Evolutionary conservation across 768 basidiomycete genomes (phyloP), one percentile per base, ranked within the genome.

Genomic region (Botryobasidium botryosum): DNA sequence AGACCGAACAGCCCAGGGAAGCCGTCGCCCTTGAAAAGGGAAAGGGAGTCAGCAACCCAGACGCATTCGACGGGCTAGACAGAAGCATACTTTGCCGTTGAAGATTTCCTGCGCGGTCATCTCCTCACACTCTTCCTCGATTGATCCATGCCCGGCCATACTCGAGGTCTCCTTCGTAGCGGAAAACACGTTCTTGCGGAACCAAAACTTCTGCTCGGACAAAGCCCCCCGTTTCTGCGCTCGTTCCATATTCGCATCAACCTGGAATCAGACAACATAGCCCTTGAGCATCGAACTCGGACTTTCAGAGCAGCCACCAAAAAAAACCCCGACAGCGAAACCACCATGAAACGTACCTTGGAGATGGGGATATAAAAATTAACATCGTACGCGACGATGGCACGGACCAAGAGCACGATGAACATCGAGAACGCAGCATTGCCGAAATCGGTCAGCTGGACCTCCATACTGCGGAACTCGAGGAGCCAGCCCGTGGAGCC

Each of bases 391-490:
- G 69, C 75, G 46, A 99, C 68, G 51, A 99, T 91, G 2, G 90
- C 91, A 33, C 92, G 71, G 3, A 91, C 91, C 6, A 99, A 68
- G 24, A 99, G 73, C 8, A 97, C 91, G 39, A 92, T 71, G 62
- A 99, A 97, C 32, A 94, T 74, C 31, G 87, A 75, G 59, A 87
- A 94, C 4, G 92, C 90, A 1, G 92, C 92, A 58, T 99, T 99
- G 65, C 96, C 92, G 55, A 88, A 99, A 63, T 99, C 92, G 7
- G 92, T 96, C 58, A 94, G 72, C 56, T 97, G 92, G 3, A 96
- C 90, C 60, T 99, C 92, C 92, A 97, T 97, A 58, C 84, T 86
- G 45, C 92, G 71, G 62, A 99, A 99, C 60, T 99, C 92, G 5
- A 97, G 91, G 33, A 92, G 71, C 92, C 92, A 99, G 26, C 91